Conservation (phyloP, 805 yeast genomes). For the Metschnikowia lachancei region DNA sequence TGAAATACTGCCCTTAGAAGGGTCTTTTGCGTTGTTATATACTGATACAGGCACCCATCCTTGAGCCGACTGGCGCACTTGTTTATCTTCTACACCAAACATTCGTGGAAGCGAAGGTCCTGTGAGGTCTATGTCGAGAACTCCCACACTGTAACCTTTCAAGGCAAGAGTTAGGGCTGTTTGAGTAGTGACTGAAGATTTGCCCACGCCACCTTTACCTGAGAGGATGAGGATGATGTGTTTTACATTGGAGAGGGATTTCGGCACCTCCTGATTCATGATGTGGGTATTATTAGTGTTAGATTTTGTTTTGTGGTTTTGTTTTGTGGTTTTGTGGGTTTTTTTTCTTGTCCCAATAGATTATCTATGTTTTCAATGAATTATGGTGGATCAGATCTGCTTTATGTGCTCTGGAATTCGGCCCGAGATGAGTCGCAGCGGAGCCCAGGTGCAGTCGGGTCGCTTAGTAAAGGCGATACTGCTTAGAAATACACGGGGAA, state of each 20-base stretch:
- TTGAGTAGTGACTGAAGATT: conserved; percentile 93
- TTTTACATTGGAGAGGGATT: conserved; percentile 49
- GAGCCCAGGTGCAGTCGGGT: too few relatives aligned
- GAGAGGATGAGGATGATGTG: conserved; percentile 82
- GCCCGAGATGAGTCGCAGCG: too few relatives aligned
- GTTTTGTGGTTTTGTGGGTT: too few relatives aligned
- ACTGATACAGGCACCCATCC: conserved; percentile 91
- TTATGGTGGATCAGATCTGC: too few relatives aligned
- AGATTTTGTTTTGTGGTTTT: too few relatives aligned
- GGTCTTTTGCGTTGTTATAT: conserved; percentile 12
- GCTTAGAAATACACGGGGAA: too few relatives aligned
- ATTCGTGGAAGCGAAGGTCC: conserved; percentile 96
- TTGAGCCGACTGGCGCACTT: conserved; percentile 73
- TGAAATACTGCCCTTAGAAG: conserved; percentile 44
- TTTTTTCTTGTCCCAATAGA: too few relatives aligned
- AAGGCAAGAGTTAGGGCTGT: conserved; percentile 76
- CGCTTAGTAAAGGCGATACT: too few relatives aligned
- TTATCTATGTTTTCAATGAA: too few relatives aligned
- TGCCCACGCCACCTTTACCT: conserved; percentile 98
- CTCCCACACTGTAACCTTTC: conserved; percentile 82
- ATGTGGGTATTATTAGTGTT: too few relatives aligned
- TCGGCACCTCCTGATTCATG: conserved; percentile 23
- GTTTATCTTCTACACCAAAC: conserved; percentile 83
- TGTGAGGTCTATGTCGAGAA: conserved; percentile 89
- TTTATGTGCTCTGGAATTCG: too few relatives aligned